phyloP scores from a whole-genome alignment of 768 basidiomycete species.

The Leucocoprinus leucothites region DNA sequence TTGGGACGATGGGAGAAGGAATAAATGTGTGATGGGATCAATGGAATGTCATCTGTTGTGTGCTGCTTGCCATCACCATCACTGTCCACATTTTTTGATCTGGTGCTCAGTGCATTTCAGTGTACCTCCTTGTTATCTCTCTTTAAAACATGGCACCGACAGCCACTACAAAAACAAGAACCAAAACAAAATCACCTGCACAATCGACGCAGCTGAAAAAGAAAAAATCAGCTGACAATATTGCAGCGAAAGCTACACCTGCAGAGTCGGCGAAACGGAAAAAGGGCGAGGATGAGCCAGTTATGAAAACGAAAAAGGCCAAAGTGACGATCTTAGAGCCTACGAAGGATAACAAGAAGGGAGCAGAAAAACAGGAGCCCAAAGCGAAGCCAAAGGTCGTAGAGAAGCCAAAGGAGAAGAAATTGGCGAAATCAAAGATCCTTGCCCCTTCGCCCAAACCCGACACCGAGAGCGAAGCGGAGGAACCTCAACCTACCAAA shows the following conservation, averaged over 20 bases:
- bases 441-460: slow-evolving; percentile 7
- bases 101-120: slow-evolving; percentile 3
- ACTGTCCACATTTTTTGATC: not conserved
- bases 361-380: not conserved
- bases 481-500: slow-evolving; percentile 17
- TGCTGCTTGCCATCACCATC: slow-evolving; percentile 6
- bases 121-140: not conserved
- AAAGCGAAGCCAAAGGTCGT: slow-evolving; percentile 1
- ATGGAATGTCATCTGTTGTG: slow-evolving; percentile 4
- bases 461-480: not conserved
- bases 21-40: slow-evolving; percentile 8
- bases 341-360: slow-evolving; percentile 12
- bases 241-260: slow-evolving; percentile 13
- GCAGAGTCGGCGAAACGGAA: slow-evolving; percentile 27
- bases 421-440: slow-evolving; percentile 3
- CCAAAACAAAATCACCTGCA: slow-evolving; percentile 18
- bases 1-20: slow-evolving; percentile 19
- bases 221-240: slow-evolving; percentile 19
- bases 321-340: slow-evolving; percentile 13
- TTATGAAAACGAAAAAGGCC: slow-evolving; percentile 12
- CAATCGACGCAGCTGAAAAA: slow-evolving; percentile 7
- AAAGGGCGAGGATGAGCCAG: slow-evolving; percentile 18
- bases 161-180: slow-evolving; percentile 13
- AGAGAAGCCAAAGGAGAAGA: slow-evolving; percentile 13
- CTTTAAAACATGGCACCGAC: slow-evolving; percentile 16